Evolutionary conservation across 2,329 filamentous ascomycete genomes (phyloP).

Genomic region (Davidsoniella virescens): DNA sequence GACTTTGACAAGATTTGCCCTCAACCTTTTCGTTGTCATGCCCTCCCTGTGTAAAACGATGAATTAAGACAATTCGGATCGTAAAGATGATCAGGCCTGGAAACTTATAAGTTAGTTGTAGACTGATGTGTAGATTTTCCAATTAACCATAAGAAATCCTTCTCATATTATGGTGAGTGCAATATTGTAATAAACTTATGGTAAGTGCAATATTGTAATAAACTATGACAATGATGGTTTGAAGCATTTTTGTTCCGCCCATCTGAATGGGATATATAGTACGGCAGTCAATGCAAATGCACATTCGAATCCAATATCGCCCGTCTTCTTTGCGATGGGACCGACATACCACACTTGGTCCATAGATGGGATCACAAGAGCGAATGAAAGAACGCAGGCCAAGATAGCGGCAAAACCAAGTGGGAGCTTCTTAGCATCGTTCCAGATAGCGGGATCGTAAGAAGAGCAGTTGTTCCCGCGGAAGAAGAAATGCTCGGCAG

Average conservation of each 20-base stretch:
- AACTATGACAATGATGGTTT: too few species aligned
- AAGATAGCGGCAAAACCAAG: conserved; percentile 30
- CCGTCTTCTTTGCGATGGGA: conserved; percentile 41
- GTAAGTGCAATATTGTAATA: too few species aligned
- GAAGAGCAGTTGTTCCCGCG: conserved; percentile 27
- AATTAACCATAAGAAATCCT: too few species aligned
- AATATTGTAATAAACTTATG: too few species aligned
- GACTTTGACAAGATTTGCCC: too few species aligned
- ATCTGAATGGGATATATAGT: conserved; percentile 31
- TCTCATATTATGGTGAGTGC: too few species aligned
- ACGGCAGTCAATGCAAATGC: conserved; percentile 36
- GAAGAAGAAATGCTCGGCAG: conserved; percentile 32
- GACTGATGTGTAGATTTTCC: too few species aligned
- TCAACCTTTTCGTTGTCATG: too few species aligned
- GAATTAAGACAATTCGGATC: too few species aligned
- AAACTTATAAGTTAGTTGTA: too few species aligned
- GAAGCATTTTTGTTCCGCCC: conserved; percentile 24
- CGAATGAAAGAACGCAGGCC: conserved; percentile 30
- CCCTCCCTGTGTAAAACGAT: too few species aligned
- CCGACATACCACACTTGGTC: conserved; percentile 44
- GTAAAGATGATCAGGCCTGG: too few species aligned
- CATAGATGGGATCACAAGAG: conserved; percentile 42
- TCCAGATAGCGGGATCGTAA: conserved; percentile 33
- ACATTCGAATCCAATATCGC: conserved; percentile 51
- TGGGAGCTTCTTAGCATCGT: conserved; percentile 28